phyloP scores from a whole-genome alignment of 192 early-diverging fungal species.

The Glomus cerebriforme region DNA sequence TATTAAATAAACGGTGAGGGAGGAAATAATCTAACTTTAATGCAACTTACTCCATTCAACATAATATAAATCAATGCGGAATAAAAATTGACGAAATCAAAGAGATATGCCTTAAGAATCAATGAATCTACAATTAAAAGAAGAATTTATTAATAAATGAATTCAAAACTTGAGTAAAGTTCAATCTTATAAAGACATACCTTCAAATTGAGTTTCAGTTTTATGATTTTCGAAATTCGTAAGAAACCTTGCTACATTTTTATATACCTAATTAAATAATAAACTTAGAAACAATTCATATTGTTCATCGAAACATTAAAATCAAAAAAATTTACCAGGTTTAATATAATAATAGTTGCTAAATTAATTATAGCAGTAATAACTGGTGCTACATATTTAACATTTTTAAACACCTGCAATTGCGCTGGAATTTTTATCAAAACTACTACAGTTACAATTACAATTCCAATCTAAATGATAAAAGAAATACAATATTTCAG shows the following conservation, averaged over 20 bases:
- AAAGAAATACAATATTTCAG: neutral
- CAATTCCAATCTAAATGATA: constrained; percentile 48
- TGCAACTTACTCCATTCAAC: constrained; percentile 34
- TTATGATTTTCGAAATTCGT: constrained; percentile 55
- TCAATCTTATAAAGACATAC: constrained; percentile 22
- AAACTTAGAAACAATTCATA: neutral
- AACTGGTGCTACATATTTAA: constrained; percentile 35
- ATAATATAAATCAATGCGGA: constrained; percentile 60
- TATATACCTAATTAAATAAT: constrained; percentile 3
- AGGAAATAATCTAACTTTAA: neutral
- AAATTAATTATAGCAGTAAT: constrained; percentile 51
- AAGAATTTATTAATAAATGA: neutral
- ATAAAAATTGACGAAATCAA: constrained; percentile 68
- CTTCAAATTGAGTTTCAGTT: constrained; percentile 46
- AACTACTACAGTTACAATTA: constrained; percentile 45
- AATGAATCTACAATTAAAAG: constrained; percentile 42
- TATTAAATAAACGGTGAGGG: constrained; percentile 11
- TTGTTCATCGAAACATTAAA: neutral
- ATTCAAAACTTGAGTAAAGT: neutral
- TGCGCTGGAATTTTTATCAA: constrained; percentile 34
- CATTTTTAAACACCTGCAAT: neutral
- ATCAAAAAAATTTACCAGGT: constrained; percentile 44
- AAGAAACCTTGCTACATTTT: constrained; percentile 34
- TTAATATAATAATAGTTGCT: constrained; percentile 57
- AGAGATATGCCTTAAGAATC: constrained; percentile 59